Evolutionary conservation across 768 basidiomycete species (phyloP).

Genomic region (Termitomyces sp.): DNA sequence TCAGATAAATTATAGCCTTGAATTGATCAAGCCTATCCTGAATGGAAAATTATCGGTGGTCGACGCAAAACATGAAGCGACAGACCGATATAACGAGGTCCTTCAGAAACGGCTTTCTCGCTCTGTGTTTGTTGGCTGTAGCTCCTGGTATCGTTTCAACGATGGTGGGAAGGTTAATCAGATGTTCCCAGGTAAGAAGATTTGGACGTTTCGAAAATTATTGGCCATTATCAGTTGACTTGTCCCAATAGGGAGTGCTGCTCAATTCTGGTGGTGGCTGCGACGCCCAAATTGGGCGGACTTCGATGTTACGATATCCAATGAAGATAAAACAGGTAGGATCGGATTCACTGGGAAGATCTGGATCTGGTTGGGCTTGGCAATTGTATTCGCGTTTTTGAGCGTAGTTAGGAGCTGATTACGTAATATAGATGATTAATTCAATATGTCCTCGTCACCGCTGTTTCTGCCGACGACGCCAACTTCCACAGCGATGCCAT

Average conservation of each 20-base stretch:
- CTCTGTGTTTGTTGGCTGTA: slow-evolving; percentile 28
- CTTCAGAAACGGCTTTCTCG: slow-evolving; percentile 19
- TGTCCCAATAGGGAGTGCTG: not conserved
- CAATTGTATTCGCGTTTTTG: not conserved
- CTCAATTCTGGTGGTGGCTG: slow-evolving; percentile 5
- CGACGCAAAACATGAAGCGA: slow-evolving; percentile 18
- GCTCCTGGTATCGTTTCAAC: slow-evolving; percentile 39
- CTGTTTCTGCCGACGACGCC: too few species aligned
- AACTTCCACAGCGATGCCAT: too few species aligned
- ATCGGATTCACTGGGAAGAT: not conserved
- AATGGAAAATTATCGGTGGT: slow-evolving; percentile 14
- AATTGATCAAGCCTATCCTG: slow-evolving; percentile 23
- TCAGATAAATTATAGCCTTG: slow-evolving; percentile 38
- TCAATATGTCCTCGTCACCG: too few species aligned
- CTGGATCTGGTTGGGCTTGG: not conserved
- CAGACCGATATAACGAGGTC: slow-evolving; percentile 20
- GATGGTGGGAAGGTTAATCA: slow-evolving; percentile 33
- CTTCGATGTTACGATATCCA: not conserved
- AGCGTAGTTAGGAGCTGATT: not conserved
- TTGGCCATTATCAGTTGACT: not conserved
- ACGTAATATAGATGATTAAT: too few species aligned
- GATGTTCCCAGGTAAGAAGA: slow-evolving; percentile 35
- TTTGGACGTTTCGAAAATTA: not conserved
- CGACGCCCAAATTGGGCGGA: not conserved
- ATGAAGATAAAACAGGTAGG: not conserved